These are phyloP conservation scores for Aspergillus ostianus DNA, from an alignment of 495 filamentous ascomycete species.

Conservation along the genomic window DNA sequence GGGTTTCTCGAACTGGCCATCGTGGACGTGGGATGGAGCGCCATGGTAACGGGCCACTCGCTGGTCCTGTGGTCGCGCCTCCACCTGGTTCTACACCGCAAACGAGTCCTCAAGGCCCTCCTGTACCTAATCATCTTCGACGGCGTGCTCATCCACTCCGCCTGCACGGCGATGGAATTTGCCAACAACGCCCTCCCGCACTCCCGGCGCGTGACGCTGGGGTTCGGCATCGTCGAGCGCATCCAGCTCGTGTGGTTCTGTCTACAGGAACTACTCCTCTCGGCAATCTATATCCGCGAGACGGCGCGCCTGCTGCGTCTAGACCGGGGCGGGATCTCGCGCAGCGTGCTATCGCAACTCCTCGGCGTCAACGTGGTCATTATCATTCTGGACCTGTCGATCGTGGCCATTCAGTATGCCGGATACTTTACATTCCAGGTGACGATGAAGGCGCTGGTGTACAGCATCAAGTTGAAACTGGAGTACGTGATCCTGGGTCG, in stretches of 20 bases:
- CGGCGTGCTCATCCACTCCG: conserved; percentile 48
- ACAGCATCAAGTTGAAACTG: conserved; percentile 57
- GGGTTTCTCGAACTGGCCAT: conserved; percentile 33
- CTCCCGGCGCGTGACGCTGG: conserved; percentile 17
- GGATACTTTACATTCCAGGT: conserved; percentile 48
- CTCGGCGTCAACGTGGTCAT: conserved; percentile 49
- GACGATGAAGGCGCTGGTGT: conserved; percentile 49
- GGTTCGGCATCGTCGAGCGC: conserved; percentile 48
- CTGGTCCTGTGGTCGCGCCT: conserved; percentile 64
- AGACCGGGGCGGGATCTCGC: conserved; percentile 28
- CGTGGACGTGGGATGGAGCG: conserved; percentile 51
- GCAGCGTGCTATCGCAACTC: conserved; percentile 43
- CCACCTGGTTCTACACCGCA: conserved; percentile 48
- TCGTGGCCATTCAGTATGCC: conserved; percentile 45
- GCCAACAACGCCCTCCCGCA: conserved; percentile 38
- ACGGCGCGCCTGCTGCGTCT: conserved; percentile 40
- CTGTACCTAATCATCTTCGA: conserved; percentile 57
- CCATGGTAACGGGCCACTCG: conserved; percentile 62
- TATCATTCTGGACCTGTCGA: conserved; percentile 44
- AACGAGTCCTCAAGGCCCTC: conserved; percentile 40
- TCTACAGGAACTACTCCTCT: conserved; percentile 52
- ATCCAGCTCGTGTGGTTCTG: conserved; percentile 51
- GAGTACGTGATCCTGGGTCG: conserved; percentile 48
- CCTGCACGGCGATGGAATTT: conserved; percentile 49
- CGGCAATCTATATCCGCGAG: conserved; percentile 49